These are phyloP conservation scores for Arachnomyces sp. DNA, from an alignment of 2,329 filamentous ascomycete genomes.

Conservation along the genomic window DNA sequence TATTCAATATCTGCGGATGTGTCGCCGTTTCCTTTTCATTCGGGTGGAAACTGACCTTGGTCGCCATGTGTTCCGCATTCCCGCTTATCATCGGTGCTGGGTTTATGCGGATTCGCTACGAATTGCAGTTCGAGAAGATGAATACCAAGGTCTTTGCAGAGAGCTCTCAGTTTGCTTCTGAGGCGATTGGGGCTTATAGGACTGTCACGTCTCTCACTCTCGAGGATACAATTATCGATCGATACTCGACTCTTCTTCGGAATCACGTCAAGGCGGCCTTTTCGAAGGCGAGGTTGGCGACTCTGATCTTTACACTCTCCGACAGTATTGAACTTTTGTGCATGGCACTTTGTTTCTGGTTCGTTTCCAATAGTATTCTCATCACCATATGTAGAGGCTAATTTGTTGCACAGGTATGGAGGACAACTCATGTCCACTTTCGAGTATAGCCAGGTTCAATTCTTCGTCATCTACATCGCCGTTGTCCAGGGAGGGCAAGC, in stretches of 20 bases:
- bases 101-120: conserved; percentile 52
- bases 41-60: conserved; percentile 67
- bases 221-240: conserved; percentile 54
- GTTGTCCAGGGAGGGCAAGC: conserved; percentile 60
- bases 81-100: conserved; percentile 44
- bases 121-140: conserved; percentile 59
- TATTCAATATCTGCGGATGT: conserved; percentile 58
- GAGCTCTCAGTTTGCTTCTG: conserved; percentile 65
- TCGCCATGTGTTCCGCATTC: conserved; percentile 53
- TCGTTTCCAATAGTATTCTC: conserved; percentile 8
- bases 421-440: conserved; percentile 47
- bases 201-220: conserved; percentile 64
- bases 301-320: conserved; percentile 59
- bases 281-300: conserved; percentile 53
- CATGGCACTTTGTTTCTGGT: conserved; percentile 56
- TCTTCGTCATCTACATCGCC: conserved; percentile 56
- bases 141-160: conserved; percentile 60
- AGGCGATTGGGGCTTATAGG: conserved; percentile 64
- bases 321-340: conserved; percentile 57
- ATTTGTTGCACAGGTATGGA: conserved; percentile 51
- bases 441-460: conserved; percentile 41
- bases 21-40: conserved; percentile 61
- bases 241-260: conserved; percentile 53
- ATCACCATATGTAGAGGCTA: neutral
- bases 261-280: conserved; percentile 54